These are phyloP conservation scores for Penicillium coprophilum DNA, from an alignment of 495 filamentous ascomycete species.

Conservation along the genomic window DNA sequence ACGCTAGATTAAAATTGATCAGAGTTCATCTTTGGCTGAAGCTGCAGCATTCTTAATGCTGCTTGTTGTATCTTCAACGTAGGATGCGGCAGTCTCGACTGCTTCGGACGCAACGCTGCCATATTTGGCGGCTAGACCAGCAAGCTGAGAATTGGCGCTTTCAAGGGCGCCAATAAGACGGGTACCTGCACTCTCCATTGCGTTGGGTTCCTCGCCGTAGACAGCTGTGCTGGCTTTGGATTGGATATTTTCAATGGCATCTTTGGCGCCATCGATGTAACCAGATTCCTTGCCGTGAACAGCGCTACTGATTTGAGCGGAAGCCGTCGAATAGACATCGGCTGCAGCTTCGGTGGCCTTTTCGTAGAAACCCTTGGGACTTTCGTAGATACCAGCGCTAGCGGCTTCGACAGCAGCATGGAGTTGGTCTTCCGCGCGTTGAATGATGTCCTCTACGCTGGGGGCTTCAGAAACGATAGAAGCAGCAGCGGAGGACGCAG, in stretches of 20 bases:
- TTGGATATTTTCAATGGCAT: slow-evolving; percentile 50
- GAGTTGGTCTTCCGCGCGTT: slow-evolving; percentile 54
- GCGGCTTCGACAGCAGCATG: slow-evolving; percentile 61
- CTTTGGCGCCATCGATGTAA: slow-evolving; percentile 49
- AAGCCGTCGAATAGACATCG: slow-evolving; percentile 49
- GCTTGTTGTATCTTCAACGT: slow-evolving; percentile 44
- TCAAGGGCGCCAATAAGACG: slow-evolving; percentile 48
- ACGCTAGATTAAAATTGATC: slow-evolving; percentile 12
- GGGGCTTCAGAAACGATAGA: slow-evolving; percentile 57
- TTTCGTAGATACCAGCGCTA: slow-evolving; percentile 60
- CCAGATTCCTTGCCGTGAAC: slow-evolving; percentile 55
- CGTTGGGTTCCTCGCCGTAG: slow-evolving; percentile 54
- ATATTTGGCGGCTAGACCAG: slow-evolving; percentile 40
- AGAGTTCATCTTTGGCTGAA: slow-evolving; percentile 59
- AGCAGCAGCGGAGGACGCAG: slow-evolving; percentile 53
- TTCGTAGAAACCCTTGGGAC: slow-evolving; percentile 53
- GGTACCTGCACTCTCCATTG: slow-evolving; percentile 54
- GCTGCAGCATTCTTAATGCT: slow-evolving; percentile 31
- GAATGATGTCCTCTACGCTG: slow-evolving; percentile 58
- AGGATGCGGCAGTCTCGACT: slow-evolving; percentile 45
- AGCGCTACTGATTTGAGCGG: slow-evolving; percentile 51
- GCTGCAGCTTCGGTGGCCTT: slow-evolving; percentile 52
- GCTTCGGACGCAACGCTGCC: slow-evolving; percentile 39
- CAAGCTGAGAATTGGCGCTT: slow-evolving; percentile 49
- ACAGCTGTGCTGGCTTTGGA: slow-evolving; percentile 55